phyloP scores from a whole-genome alignment of 1,139 yeast species.

The Geotrichum europaeum region DNA sequence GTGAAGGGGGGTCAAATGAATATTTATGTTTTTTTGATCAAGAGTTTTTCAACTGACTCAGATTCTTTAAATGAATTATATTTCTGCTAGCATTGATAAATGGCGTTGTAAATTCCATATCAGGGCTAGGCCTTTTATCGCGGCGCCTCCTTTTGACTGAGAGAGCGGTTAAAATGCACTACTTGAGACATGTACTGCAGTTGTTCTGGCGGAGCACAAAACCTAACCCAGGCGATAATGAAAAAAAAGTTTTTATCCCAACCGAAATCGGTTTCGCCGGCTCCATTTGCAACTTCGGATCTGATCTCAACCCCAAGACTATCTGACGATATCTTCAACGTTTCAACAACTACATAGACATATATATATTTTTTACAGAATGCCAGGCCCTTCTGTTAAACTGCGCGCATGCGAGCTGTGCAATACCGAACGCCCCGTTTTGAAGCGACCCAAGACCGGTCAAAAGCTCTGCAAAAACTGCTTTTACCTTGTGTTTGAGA shows the following conservation, averaged over 20 bases:
- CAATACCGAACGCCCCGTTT: constrained; percentile 72
- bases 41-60: neutral
- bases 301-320: too few species aligned
- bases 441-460: constrained; percentile 87
- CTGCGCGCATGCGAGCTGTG: constrained; percentile 67
- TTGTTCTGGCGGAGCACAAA: too few species aligned
- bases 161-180: too few species aligned
- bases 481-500: constrained; percentile 84
- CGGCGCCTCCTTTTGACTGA: too few species aligned
- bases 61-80: neutral
- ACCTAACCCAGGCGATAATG: too few species aligned
- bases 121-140: too few species aligned
- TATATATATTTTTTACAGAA: neutral
- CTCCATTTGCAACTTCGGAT: too few species aligned
- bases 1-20: neutral
- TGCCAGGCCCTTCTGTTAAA: constrained; percentile 17
- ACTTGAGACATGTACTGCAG: too few species aligned
- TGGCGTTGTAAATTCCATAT: too few species aligned
- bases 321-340: neutral
- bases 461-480: constrained; percentile 91
- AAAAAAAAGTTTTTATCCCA: too few species aligned
- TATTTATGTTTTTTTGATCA: neutral
- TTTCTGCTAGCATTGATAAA: too few species aligned
- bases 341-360: neutral
- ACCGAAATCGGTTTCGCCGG: too few species aligned